Conservation (phyloP, 208 protist species). For the Leishmania mexicana region DNA sequence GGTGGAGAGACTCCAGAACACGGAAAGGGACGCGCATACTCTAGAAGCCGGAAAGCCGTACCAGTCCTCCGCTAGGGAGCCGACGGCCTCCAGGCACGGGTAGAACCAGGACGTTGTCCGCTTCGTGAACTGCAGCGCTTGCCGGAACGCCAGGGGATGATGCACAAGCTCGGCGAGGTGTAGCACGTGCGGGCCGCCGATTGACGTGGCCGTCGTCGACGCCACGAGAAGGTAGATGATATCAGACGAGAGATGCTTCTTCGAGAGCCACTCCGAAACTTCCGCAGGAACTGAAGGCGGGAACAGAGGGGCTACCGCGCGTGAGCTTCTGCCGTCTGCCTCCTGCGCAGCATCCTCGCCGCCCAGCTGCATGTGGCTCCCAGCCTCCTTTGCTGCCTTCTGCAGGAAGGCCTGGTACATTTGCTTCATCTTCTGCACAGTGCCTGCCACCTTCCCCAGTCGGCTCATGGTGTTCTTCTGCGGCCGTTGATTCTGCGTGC, state of each 20-base stretch:
- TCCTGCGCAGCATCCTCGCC: background rate
- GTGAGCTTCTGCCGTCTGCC: background rate
- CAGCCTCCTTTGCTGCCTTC: conserved; percentile 59
- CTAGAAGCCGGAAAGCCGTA: conserved; percentile 45
- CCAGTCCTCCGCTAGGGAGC: conserved; percentile 49
- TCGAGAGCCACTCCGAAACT: conserved; percentile 11
- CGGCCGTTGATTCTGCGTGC: conserved; percentile 49
- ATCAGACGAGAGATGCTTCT: conserved; percentile 22
- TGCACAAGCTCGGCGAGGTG: conserved; percentile 52
- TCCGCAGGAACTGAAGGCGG: background rate
- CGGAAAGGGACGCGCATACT: conserved; percentile 42
- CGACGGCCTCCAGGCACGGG: conserved; percentile 53
- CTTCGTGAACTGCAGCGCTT: conserved; percentile 42
- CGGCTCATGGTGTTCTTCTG: conserved; percentile 42
- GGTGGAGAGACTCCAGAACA: conserved; percentile 81
- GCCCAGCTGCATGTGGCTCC: background rate
- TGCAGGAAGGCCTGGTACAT: conserved; percentile 56
- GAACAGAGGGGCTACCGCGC: background rate
- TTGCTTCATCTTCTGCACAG: conserved; percentile 39
- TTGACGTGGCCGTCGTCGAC: conserved; percentile 5
- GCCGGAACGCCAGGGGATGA: conserved; percentile 44
- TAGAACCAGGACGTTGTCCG: conserved; percentile 74
- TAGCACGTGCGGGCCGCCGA: conserved; percentile 15
- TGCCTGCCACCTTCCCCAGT: conserved; percentile 43
- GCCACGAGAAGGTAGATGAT: conserved; percentile 29